A percentile compares a stretch with the other conserved stretches of the same genome.
phyloP scores from a whole-genome alignment of 2,329 filamentous ascomycete species.

The Fusarium paranaense region DNA sequence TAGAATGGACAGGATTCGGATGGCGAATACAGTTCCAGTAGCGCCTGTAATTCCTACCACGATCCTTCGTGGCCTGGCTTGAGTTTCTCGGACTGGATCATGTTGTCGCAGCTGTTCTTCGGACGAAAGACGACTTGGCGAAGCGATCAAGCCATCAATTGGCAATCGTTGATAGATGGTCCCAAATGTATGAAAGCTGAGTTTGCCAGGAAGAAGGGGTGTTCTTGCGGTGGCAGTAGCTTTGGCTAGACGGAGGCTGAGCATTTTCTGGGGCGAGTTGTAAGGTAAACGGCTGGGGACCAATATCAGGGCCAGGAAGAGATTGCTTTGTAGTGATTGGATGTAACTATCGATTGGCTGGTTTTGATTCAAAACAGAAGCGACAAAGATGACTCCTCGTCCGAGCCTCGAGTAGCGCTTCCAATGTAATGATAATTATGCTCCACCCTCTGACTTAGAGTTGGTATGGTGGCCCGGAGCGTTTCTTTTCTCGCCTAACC shows the following conservation, averaged over 20 bases:
- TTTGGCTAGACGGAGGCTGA: neutral
- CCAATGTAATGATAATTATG: neutral
- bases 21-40: slow-evolving; percentile 58
- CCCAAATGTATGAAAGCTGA: neutral
- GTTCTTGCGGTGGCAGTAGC: neutral
- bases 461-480: neutral
- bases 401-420: neutral
- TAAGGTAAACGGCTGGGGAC: neutral
- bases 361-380: neutral
- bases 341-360: neutral
- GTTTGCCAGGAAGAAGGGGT: neutral
- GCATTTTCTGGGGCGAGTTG: neutral
- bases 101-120: neutral
- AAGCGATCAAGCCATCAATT: neutral
- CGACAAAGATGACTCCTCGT: neutral
- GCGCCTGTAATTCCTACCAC: slow-evolving; percentile 63
- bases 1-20: slow-evolving; percentile 55
- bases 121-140: neutral
- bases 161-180: neutral
- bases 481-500: neutral
- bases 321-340: neutral
- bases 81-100: neutral
- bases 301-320: too few relatives aligned
- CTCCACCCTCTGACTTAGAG: neutral
- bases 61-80: slow-evolving; percentile 47